phyloP scores from a whole-genome alignment of 208 protist species.

The Vickermania ingenoplastis region DNA sequence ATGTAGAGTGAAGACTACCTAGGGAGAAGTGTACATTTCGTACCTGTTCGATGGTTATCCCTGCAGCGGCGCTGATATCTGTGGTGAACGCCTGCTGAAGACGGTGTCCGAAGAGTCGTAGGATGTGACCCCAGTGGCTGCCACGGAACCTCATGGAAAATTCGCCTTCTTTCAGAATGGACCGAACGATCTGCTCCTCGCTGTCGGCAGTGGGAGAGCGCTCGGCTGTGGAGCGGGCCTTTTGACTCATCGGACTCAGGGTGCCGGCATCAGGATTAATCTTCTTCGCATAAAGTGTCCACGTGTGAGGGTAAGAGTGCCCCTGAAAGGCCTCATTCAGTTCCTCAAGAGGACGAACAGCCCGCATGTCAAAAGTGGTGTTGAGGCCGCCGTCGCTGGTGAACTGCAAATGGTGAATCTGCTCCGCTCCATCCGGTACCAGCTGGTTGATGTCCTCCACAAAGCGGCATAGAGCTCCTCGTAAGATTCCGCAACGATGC shows the following conservation, averaged over 20 bases:
- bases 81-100: neutral
- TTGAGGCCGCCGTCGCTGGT: neutral
- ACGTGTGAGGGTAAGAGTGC: neutral
- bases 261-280: neutral
- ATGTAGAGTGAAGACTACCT: neutral
- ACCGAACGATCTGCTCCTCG: neutral
- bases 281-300: neutral
- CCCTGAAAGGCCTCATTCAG: neutral
- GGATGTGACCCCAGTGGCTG: neutral
- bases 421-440: neutral
- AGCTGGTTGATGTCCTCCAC: neutral
- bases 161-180: neutral
- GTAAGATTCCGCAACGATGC: neutral
- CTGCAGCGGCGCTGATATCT: neutral
- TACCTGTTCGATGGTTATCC: neutral
- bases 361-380: neutral
- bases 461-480: neutral
- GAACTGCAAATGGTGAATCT: neutral
- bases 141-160: neutral
- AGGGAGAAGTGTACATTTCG: neutral
- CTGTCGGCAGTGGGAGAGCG: neutral
- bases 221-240: neutral
- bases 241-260: neutral
- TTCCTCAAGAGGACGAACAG: neutral
- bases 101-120: neutral